These are phyloP conservation scores for Aureobasidium sp. DNA, from an alignment of 2,329 filamentous ascomycete species.

Conservation along the genomic window DNA sequence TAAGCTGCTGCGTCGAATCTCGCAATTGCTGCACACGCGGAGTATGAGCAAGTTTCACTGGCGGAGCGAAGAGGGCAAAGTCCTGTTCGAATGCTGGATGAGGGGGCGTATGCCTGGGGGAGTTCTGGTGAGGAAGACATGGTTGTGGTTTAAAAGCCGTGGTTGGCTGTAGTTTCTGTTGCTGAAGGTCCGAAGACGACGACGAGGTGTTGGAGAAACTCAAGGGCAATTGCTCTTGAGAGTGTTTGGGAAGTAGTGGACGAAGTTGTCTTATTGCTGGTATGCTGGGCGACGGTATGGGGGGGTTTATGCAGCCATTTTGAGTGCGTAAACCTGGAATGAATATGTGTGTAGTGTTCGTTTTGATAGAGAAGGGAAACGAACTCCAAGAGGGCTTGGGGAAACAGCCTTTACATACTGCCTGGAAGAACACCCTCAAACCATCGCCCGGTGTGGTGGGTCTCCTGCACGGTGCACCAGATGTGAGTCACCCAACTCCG, in stretches of 20 bases:
- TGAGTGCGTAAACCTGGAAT: constrained; percentile 8
- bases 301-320: constrained; percentile 17
- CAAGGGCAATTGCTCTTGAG: constrained; percentile 39
- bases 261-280: constrained; percentile 11
- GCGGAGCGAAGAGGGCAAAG: constrained; percentile 67
- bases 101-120: constrained; percentile 43
- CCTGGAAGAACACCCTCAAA: not conserved
- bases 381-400: not conserved
- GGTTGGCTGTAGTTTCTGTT: constrained; percentile 56
- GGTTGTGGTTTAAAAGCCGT: constrained; percentile 66
- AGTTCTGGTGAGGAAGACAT: constrained; percentile 62
- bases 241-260: constrained; percentile 18
- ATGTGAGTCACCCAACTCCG: constrained; percentile 6
- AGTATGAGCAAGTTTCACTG: constrained; percentile 29
- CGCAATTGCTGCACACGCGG: constrained; percentile 44
- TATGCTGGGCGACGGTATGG: constrained; percentile 14
- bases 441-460: not conserved
- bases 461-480: not conserved
- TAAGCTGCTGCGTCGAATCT: constrained; percentile 45
- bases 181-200: constrained; percentile 26
- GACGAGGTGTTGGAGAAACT: constrained; percentile 45
- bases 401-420: not conserved
- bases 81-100: constrained; percentile 48
- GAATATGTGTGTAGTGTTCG: not conserved
- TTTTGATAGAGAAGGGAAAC: not conserved